Base-by-base conservation (phyloP, 257 asterid genomes). In the Euphrasia confusa region DNA sequence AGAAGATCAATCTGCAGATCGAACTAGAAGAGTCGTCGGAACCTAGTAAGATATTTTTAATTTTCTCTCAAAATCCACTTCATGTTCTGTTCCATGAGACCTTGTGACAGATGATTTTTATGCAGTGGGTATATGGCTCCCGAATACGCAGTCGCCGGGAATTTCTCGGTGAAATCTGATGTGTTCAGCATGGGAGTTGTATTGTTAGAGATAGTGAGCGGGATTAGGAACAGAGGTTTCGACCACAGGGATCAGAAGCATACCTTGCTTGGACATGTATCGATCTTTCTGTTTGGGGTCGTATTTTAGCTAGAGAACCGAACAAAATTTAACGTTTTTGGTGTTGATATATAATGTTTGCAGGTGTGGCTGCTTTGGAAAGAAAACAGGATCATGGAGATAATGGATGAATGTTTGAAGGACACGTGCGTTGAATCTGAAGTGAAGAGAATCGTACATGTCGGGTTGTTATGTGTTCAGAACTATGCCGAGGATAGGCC, bases 101-200 rank as follows among this genome's bases (percentile, higher is more conserved):
- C 14, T 24, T 54, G 17, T 35, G 26, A 64, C 14, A 2, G n/a
- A 44, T 35, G 4, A 14, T 37, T 39, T 67, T 33, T 50, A 14
- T 73, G 58, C 74, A 81, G 86, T 68, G 83, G 83, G 11, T 80
- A 80, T 57, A 80, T 74, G 76, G 71, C 85, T 62, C 85, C 82
- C 1, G 82, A 77, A 54, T 80, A 76, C n/a, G 82, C 85, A 8
- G 18, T 74, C 12, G 69, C 70, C 15, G 86, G 86, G n/a, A 66
- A 69, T 8, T 77, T 66, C 61, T 80, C 81, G 3, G 70, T 69
- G 53, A 78, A 75, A 54, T 78, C 79, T 11, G 79, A 80, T 14
- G 58, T 81, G 59, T 81, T 75, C 27, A 78, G 81, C 62, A 2
- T 81, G 37, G 83, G 84, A 48, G 87, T 81, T 11, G 52, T 81